Evolutionary conservation across 495 filamentous ascomycete species (phyloP), one percentile per base, ranked within the genome.

Genomic region (Aspergillus wentii): DNA sequence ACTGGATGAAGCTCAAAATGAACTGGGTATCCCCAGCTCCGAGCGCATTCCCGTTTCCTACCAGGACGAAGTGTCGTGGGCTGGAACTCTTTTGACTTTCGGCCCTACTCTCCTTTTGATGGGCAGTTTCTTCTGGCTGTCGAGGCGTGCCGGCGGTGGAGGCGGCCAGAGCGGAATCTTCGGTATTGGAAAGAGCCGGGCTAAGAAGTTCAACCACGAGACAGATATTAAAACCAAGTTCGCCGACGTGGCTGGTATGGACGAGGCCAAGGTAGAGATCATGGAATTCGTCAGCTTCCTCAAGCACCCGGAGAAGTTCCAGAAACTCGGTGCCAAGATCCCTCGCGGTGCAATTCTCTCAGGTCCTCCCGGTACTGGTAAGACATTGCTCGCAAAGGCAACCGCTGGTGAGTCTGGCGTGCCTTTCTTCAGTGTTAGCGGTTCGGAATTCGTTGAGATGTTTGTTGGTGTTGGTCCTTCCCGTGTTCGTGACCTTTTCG

Each of bases 201-300:
- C 92, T 23, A 97, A 94, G 68, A 82, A 82, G 40, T 98, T 97
- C 68, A 97, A 95, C 59, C 90, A 96, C 40, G 94, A 97, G 68
- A 83, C 86, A 3, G 86, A 94, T 45, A 75, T 98, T 69, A 95
- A 91, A 65, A 86, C 88, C 60, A 95, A 94, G 61, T 98, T 98
- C 61, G 74, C 88, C 36, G 92, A 98, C 61, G 92, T 98, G 28
- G 92, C 92, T 16, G 92, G 92, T 52, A 92, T 96, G 89, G 92
- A 98, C 59, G 92, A 98, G 66, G 92, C 92, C 20, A 98, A 98
- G 75, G 66, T 78, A 25, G 92, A 98, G 62, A 98, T 98, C 49
- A 97, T 97, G 91, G 92, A 98, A 61, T 98, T 98, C 39, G 92
- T 98, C 47, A 86, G 82, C 55, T 98, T 98, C 75, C 69, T 98